Evolutionary conservation across 306 rosid genomes (phyloP).

Genomic region (Cicer yamashitae): DNA sequence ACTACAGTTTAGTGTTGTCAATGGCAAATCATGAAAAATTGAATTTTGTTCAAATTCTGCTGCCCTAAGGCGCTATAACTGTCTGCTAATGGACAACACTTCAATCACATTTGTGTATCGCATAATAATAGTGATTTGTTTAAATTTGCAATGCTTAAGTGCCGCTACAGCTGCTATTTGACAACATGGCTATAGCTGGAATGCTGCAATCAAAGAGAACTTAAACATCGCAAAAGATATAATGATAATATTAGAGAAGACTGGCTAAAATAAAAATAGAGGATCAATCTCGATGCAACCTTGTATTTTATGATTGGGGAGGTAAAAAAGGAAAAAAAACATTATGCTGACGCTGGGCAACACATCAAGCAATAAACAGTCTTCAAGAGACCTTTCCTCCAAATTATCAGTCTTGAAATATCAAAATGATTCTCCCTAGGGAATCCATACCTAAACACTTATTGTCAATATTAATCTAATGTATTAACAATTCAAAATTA

Average conservation of each 20-base stretch:
- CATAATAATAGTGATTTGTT: background rate
- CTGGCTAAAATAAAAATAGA: background rate
- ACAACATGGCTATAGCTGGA: background rate
- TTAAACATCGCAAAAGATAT: background rate
- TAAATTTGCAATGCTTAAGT: too few species aligned
- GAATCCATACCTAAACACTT: conserved; percentile 4
- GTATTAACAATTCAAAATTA: background rate
- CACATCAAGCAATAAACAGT: conserved; percentile 24
- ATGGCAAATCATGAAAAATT: background rate
- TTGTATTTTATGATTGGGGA: conserved; percentile 4
- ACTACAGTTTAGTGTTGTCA: background rate
- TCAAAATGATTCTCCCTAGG: conserved; percentile 12
- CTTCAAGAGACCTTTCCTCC: conserved; percentile 14
- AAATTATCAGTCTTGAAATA: conserved; percentile 14
- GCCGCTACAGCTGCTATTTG: background rate
- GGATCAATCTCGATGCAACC: conserved; percentile 14
- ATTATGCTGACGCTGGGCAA: background rate
- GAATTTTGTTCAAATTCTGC: background rate
- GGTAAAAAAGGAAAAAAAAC: background rate
- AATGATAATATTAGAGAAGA: background rate
- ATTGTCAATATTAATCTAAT: conserved; percentile 5
- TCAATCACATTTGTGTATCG: background rate
- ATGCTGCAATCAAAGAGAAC: background rate
- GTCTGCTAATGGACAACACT: background rate
- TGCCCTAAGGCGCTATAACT: background rate